Evolutionary conservation across 345 rosid species (phyloP).

Genomic region (Hirschfeldia incana): DNA sequence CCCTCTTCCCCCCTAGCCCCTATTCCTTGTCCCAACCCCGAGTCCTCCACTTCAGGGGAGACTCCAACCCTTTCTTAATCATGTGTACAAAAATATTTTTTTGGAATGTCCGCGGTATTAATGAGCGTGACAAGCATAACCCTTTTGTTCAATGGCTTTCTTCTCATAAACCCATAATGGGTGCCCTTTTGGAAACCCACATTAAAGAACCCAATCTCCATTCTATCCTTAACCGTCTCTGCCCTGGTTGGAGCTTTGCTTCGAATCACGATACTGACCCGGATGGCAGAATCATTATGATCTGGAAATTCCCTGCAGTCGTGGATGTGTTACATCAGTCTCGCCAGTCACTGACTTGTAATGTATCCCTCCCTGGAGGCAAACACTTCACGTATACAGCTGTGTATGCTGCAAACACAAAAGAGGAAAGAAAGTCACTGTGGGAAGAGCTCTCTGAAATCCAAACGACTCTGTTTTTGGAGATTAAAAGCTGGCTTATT

Average conservation of each 20-base stretch:
- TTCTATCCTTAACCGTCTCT: neutral
- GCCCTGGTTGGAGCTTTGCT: neutral
- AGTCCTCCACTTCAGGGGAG: neutral
- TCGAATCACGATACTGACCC: neutral
- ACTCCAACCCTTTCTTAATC: neutral
- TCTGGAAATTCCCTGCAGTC: neutral
- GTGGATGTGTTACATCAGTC: neutral
- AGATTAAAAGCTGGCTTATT: neutral
- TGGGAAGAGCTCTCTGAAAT: neutral
- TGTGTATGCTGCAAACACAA: neutral
- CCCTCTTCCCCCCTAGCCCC: no score
- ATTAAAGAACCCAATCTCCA: neutral
- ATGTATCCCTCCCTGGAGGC: neutral
- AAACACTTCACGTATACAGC: neutral
- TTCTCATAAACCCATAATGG: neutral
- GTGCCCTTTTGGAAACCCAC: neutral
- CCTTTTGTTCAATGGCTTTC: neutral
- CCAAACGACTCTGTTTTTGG: neutral
- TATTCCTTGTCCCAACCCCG: neutral
- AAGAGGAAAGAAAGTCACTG: neutral
- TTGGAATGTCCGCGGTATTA: neutral
- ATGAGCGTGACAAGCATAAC: neutral
- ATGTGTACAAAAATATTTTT: neutral
- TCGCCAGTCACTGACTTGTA: neutral
- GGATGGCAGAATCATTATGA: neutral